These are phyloP conservation scores for Aspergillus piperis DNA, from an alignment of 2,329 filamentous ascomycete genomes.

Conservation along the genomic window DNA sequence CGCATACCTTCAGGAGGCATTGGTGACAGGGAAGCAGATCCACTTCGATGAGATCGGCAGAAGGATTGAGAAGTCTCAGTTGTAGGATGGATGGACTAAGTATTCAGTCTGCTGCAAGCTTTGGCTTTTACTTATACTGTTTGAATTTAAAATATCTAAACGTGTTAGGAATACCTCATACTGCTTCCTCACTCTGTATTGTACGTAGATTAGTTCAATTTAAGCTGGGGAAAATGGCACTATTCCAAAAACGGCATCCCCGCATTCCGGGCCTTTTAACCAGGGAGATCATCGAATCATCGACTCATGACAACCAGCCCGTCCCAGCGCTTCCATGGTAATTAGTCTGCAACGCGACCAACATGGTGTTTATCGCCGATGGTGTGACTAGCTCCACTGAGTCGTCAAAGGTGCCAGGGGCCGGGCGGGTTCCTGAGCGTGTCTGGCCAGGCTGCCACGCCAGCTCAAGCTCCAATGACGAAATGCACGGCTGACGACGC, in stretches of 20 bases:
- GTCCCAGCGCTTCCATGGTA: background rate
- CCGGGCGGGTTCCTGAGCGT: background rate
- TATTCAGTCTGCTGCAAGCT: too few relatives aligned
- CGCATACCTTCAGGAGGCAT: slow-evolving; percentile 56
- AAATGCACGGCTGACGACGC: slow-evolving; percentile 1
- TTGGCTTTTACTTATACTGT: too few relatives aligned
- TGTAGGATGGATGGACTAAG: slow-evolving; percentile 17
- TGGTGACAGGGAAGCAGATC: slow-evolving; percentile 57
- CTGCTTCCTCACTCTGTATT: too few relatives aligned
- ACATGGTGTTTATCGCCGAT: background rate
- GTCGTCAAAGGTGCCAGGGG: background rate
- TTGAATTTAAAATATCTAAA: too few relatives aligned
- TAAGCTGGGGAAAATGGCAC: background rate
- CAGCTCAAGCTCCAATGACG: background rate
- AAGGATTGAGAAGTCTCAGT: slow-evolving; percentile 41
- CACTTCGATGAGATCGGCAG: slow-evolving; percentile 59
- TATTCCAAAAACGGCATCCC: background rate
- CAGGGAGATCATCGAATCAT: background rate
- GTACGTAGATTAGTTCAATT: background rate
- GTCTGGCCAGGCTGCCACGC: background rate
- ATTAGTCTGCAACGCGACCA: background rate
- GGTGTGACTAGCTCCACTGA: background rate
- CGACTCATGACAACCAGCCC: background rate
- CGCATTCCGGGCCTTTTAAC: background rate
- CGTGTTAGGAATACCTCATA: too few relatives aligned